phyloP scores from a whole-genome alignment of 106 monocot species.

The Acanthochlamys bracteata region DNA sequence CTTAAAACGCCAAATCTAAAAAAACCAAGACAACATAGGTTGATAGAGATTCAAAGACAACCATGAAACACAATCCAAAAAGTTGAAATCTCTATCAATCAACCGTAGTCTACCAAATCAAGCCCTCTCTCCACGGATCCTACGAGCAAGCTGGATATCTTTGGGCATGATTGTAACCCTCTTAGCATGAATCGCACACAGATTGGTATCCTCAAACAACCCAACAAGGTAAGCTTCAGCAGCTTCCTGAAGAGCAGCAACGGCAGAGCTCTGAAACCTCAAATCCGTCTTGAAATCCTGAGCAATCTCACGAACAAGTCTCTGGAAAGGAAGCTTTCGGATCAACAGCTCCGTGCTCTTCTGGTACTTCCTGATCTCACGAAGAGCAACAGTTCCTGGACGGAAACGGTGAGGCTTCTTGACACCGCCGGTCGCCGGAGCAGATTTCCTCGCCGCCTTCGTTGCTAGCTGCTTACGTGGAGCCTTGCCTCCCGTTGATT shows the following conservation, averaged over 20 bases:
- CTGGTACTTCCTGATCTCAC: conserved; percentile 12
- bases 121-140: conserved; percentile 12
- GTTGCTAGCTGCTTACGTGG: conserved; percentile 10
- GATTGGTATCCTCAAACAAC: conserved; percentile 6
- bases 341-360: conserved; percentile 11
- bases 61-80: too few relatives aligned
- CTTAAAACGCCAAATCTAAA: too few relatives aligned
- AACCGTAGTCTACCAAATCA: not conserved
- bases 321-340: conserved; percentile 10
- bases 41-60: too few relatives aligned
- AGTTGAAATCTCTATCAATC: not conserved
- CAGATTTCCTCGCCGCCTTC: conserved; percentile 10
- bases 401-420: conserved; percentile 11
- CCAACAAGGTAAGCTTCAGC: conserved; percentile 9
- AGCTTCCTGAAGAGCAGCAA: conserved; percentile 5
- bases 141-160: conserved; percentile 9
- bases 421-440: conserved; percentile 6
- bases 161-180: conserved; percentile 13
- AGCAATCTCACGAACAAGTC: conserved; percentile 10
- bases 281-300: conserved; percentile 12
- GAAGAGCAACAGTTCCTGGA: conserved; percentile 3
- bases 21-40: too few relatives aligned
- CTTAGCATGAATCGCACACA: conserved; percentile 9
- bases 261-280: conserved; percentile 10
- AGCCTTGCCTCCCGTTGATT: conserved; percentile 9